phyloP scores from a whole-genome alignment of 441 rosid species.

The Capsella rubella region DNA sequence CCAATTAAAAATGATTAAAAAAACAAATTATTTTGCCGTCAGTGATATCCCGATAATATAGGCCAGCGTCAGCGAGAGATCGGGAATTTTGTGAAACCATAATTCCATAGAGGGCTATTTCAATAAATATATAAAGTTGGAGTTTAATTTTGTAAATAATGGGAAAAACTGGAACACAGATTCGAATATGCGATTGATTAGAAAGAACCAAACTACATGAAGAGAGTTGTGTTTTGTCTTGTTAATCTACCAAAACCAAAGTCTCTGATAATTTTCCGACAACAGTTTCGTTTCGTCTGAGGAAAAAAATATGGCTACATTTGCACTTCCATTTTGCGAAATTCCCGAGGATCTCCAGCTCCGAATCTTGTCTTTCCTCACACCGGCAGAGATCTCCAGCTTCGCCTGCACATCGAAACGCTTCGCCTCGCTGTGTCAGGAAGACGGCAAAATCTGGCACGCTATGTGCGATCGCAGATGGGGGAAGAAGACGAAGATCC shows the following conservation, averaged over 20 bases:
- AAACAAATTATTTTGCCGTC: neutral
- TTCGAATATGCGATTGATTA: conserved; percentile 3
- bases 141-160: neutral
- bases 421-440: conserved; percentile 60
- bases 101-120: neutral
- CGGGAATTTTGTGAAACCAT: neutral
- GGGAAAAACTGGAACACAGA: neutral
- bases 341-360: conserved; percentile 90
- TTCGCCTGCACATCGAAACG: conserved; percentile 88
- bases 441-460: conserved; percentile 77
- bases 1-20: too few relatives aligned
- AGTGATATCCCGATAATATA: neutral
- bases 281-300: neutral
- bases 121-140: neutral
- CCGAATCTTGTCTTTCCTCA: conserved; percentile 77
- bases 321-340: conserved; percentile 56
- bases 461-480: conserved; percentile 77
- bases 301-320: neutral
- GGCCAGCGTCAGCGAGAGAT: neutral
- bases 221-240: neutral
- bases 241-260: neutral
- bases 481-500: conserved; percentile 79
- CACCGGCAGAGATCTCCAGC: conserved; percentile 67
- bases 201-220: neutral
- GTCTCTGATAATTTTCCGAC: neutral